phyloP scores from a whole-genome alignment of 257 asterid species.

The Linaria vulgaris region DNA sequence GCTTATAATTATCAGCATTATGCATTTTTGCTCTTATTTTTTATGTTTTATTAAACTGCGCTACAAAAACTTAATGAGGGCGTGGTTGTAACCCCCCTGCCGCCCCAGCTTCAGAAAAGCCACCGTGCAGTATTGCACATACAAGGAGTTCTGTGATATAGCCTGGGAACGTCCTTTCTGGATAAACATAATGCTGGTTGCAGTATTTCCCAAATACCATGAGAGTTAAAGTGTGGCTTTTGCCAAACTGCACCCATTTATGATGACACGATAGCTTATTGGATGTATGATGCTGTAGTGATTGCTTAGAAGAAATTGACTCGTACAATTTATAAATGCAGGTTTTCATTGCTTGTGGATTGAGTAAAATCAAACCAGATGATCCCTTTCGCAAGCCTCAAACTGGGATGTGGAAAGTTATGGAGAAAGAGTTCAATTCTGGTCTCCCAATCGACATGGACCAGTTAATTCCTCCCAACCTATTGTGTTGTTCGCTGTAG shows the following conservation, averaged over 20 bases:
- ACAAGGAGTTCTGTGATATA: background rate
- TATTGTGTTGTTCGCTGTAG: background rate
- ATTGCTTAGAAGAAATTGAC: background rate
- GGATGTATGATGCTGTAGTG: conserved; percentile 5
- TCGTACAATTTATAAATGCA: conserved; percentile 35
- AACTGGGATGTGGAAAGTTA: conserved; percentile 90
- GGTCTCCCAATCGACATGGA: conserved; percentile 75
- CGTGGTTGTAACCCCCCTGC: too few relatives aligned
- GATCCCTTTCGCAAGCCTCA: conserved; percentile 90
- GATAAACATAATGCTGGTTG: conserved; percentile 1
- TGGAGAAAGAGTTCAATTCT: conserved; percentile 90
- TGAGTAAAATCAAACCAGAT: conserved; percentile 45
- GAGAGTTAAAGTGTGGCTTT: background rate
- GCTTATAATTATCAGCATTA: background rate
- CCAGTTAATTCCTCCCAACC: conserved; percentile 44
- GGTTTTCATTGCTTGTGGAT: conserved; percentile 97
- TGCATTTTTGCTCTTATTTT: background rate
- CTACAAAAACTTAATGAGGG: too few relatives aligned
- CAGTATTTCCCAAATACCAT: background rate
- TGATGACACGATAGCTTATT: background rate
- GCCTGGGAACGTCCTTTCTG: conserved; percentile 7
- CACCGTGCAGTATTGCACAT: background rate
- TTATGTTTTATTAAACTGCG: background rate
- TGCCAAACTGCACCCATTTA: conserved; percentile 7
- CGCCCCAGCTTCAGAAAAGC: too few relatives aligned